Evolutionary conservation across 2,329 filamentous ascomycete species (phyloP).

Genomic region (Blastomyces silverae): DNA sequence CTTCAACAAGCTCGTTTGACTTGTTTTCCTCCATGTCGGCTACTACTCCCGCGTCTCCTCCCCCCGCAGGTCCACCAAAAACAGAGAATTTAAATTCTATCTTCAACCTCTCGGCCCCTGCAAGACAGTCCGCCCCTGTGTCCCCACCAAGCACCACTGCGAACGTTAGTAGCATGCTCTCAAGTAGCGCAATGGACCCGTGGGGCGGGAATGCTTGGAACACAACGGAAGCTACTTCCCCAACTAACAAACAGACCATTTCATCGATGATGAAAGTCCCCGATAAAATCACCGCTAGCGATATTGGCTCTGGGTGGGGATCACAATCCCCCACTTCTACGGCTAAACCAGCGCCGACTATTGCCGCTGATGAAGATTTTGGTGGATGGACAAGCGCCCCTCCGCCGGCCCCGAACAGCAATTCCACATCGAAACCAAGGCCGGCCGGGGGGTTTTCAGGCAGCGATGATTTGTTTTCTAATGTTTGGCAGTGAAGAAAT

Average conservation of each 20-base stretch:
- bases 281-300: conserved; percentile 48
- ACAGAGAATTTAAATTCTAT: conserved; percentile 54
- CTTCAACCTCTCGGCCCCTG: conserved; percentile 67
- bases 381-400: conserved; percentile 82
- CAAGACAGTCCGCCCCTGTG: conserved; percentile 27
- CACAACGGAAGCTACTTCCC: conserved; percentile 51
- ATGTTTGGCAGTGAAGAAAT: conserved; percentile 72
- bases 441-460: conserved; percentile 53
- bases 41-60: conserved; percentile 38
- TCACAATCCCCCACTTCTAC: conserved; percentile 34
- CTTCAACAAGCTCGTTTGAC: conserved; percentile 75
- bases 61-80: conserved; percentile 34
- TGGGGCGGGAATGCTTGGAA: conserved; percentile 88
- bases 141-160: conserved; percentile 36
- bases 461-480: conserved; percentile 81
- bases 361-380: conserved; percentile 88
- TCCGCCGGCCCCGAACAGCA: conserved; percentile 46
- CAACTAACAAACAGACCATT: conserved; percentile 39
- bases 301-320: conserved; percentile 62
- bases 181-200: conserved; percentile 54
- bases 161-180: conserved; percentile 38
- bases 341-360: conserved; percentile 51
- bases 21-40: conserved; percentile 51
- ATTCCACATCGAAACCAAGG: conserved; percentile 29
- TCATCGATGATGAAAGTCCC: conserved; percentile 38